Evolutionary conservation across 768 basidiomycete species (phyloP).

Genomic region (Hemileccinum impolitum): DNA sequence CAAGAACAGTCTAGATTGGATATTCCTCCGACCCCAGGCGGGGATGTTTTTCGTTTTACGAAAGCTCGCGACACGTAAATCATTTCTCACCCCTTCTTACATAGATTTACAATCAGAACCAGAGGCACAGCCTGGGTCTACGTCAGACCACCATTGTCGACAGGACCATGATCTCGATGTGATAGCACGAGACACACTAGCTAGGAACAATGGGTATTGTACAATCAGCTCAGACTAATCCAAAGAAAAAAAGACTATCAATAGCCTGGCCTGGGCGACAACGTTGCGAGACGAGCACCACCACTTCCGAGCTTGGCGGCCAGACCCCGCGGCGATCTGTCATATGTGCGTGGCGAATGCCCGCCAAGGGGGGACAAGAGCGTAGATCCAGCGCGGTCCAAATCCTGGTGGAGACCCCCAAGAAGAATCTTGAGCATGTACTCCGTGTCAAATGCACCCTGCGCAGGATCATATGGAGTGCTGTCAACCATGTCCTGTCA

Average conservation of each 20-base stretch:
- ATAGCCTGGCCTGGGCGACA: constrained; percentile 13
- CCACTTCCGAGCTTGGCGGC: constrained; percentile 6
- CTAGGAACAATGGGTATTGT: too few species aligned
- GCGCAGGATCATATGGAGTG: constrained; percentile 34
- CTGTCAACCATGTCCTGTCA: constrained; percentile 47
- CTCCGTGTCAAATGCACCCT: constrained; percentile 31
- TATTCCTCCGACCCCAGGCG: too few species aligned
- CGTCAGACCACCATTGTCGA: too few species aligned
- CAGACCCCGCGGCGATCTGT: constrained; percentile 13
- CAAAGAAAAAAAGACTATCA: too few species aligned
- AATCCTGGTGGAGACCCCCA: constrained; percentile 21
- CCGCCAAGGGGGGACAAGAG: constrained; percentile 8
- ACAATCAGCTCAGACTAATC: background rate
- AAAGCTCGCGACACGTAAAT: background rate
- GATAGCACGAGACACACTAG: too few species aligned
- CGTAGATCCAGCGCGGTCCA: constrained; percentile 11
- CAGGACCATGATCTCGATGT: too few species aligned
- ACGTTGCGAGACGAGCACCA: constrained; percentile 11
- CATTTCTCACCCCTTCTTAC: background rate
- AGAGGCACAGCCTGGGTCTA: too few species aligned
- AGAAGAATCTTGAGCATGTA: constrained; percentile 36
- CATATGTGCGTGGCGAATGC: background rate
- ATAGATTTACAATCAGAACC: too few species aligned
- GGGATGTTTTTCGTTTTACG: background rate
- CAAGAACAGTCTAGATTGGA: too few species aligned